Evolutionary conservation across 345 rosid species (phyloP), one percentile per base, ranked within the genome.

Genomic region (Passiflora organensis): DNA sequence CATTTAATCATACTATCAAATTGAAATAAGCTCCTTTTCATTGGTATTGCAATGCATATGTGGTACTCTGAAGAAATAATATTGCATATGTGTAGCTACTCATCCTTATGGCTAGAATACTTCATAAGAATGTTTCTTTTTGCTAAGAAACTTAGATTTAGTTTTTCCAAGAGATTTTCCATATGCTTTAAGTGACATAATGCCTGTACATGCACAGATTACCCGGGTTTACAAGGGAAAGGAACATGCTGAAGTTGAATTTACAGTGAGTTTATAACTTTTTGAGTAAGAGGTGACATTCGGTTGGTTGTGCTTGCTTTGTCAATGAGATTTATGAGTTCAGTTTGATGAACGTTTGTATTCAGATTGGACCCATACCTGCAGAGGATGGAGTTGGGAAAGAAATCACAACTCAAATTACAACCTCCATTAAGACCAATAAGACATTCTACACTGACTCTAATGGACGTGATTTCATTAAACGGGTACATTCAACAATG

Each of bases 341-440:
- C 55, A 43, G 63, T 48, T 56, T 66, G 51, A 63, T 67, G 53
- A 45, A 34, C 41, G 18, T 32, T 23, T 69, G 23, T 62, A 62
- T 54, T 56, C 76, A 87, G 96, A 69, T 91, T 75, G 97, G 97
- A 67, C 95, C 97, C 16, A 83, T 91, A 73, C 97, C 95, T 51
- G 75, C 72, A 24, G 83, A 82, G 72, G 97, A 91, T 82, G 91
- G 87, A 58, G 65, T 72, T 60, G 95, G 97, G 59, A 91, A 91
- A 78, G 97, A 91, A 71, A 70, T 91, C 59, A 69, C 69, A 53
- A 82, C 95, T 51, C 79, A 69, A 71, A 68, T 91, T 65, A 82
- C 84, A 63, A 80, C 96, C 47, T 58, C 75, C 55, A 73, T 91
- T 83, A 78, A 76, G 76, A 91, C 87, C 67, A 91, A 82, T 63